Evolutionary conservation across 2,329 filamentous ascomycete species (phyloP).

Genomic region (Monascus ruber): DNA sequence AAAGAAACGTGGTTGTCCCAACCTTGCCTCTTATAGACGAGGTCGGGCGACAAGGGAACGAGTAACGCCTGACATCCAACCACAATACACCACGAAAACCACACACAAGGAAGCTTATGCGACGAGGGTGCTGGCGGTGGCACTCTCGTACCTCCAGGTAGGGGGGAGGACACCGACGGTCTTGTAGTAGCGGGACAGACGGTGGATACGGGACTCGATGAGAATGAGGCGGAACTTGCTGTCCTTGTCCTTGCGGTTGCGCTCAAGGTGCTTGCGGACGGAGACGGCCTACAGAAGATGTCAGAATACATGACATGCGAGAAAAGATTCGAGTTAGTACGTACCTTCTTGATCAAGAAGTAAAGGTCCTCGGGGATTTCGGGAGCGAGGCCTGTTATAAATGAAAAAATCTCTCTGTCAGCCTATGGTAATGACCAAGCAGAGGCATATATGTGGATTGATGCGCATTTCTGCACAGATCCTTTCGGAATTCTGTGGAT

Average conservation of each 20-base stretch:
- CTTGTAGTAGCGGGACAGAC: conserved; percentile 99
- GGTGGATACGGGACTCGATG: conserved; percentile 99
- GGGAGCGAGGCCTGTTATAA: conserved; percentile 82
- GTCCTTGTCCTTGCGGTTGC: conserved; percentile 99
- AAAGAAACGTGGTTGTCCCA: too few species aligned
- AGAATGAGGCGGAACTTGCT: conserved; percentile 99
- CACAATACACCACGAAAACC: conserved; percentile 1
- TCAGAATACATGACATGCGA: conserved; percentile 3
- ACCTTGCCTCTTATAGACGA: too few species aligned
- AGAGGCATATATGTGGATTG: conserved; percentile 54
- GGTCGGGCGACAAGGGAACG: too few species aligned
- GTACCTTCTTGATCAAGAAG: conserved; percentile 99
- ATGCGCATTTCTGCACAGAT: conserved; percentile 18
- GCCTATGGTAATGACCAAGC: conserved; percentile 60
- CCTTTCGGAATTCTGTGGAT: conserved; percentile 3
- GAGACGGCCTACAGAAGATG: conserved; percentile 60
- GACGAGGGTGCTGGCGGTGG: conserved; percentile 89
- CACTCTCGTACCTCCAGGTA: conserved; percentile 98
- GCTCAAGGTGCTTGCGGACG: conserved; percentile 99
- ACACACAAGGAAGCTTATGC: conserved; percentile 49
- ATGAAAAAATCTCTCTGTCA: conserved; percentile 73
- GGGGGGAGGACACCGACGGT: conserved; percentile 72
- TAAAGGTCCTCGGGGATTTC: conserved; percentile 99
- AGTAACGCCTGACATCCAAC: conserved; percentile 25
- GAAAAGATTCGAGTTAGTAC: neutral